phyloP scores from a whole-genome alignment of 352 stramenopile species.

The Phytophthora chlamydospora region DNA sequence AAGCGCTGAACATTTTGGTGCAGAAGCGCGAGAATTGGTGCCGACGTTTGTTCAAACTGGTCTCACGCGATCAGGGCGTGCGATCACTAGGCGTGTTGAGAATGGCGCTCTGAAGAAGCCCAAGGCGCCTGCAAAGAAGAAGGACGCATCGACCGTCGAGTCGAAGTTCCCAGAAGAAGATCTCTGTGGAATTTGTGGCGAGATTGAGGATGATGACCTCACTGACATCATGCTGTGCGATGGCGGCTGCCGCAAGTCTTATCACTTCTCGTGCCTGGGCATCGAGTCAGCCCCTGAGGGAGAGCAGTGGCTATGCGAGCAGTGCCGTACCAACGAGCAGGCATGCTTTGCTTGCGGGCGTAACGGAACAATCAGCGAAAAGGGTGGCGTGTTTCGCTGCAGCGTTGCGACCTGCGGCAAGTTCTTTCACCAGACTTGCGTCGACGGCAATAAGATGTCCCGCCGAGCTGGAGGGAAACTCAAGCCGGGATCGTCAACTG shows the following conservation, averaged over 20 bases:
- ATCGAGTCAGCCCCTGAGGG: constrained; percentile 71
- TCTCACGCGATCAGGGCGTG: constrained; percentile 67
- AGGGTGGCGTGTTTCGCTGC: constrained; percentile 84
- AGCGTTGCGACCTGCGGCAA: constrained; percentile 71
- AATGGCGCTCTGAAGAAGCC: constrained; percentile 37
- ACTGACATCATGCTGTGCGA: constrained; percentile 93
- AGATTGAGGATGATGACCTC: constrained; percentile 84
- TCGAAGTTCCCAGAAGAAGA: constrained; percentile 77
- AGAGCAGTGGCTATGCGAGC: constrained; percentile 90
- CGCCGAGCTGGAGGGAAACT: constrained; percentile 45
- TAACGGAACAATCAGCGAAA: constrained; percentile 89
- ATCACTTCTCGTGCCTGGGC: constrained; percentile 93
- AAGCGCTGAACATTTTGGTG: constrained; percentile 7
- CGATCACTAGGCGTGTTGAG: constrained; percentile 67
- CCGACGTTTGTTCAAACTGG: constrained; percentile 65
- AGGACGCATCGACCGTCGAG: constrained; percentile 15
- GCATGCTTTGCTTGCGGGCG: constrained; percentile 89
- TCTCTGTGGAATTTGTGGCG: constrained; percentile 75
- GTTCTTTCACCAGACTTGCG: constrained; percentile 86
- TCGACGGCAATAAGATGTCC: constrained; percentile 69
- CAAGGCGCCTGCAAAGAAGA: constrained; percentile 36
- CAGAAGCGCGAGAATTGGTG: constrained; percentile 24
- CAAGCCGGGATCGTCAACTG: constrained; percentile 38
- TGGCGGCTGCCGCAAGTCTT: constrained; percentile 91
- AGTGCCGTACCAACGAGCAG: constrained; percentile 90